Percentiles rank a stretch among this genome's conserved stretches.
These are phyloP conservation scores for Cutaneotrichosporon sp. DNA, from an alignment of 1,284 basidiomycete species.

Conservation along the genomic window DNA sequence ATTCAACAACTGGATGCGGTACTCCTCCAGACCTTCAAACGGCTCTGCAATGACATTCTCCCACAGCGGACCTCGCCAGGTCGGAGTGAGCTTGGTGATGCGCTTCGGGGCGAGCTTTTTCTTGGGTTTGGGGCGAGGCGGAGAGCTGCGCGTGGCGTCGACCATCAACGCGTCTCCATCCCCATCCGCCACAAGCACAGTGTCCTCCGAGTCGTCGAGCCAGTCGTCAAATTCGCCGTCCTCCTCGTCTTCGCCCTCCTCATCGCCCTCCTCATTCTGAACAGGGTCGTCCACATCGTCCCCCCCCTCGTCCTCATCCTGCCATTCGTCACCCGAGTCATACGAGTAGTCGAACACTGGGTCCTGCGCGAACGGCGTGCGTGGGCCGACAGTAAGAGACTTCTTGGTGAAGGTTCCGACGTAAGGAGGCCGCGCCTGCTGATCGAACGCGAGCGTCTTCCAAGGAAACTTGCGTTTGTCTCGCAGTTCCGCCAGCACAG, in stretches of 20 bases:
- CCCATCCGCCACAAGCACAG: constrained; percentile 20
- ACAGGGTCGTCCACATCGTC: constrained; percentile 38
- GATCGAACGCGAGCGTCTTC: constrained; percentile 45
- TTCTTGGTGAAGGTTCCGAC: constrained; percentile 44
- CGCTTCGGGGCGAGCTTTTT: constrained; percentile 31
- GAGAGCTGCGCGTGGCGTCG: constrained; percentile 26
- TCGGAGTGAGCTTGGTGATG: constrained; percentile 42
- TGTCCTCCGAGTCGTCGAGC: constrained; percentile 33
- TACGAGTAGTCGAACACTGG: constrained; percentile 47
- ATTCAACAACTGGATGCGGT: constrained; percentile 44
- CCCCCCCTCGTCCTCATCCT: constrained; percentile 44
- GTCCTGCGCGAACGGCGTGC: constrained; percentile 46
- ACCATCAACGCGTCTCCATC: constrained; percentile 39
- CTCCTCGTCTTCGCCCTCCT: constrained; percentile 34
- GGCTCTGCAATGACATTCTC: constrained; percentile 36
- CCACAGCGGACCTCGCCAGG: constrained; percentile 43
- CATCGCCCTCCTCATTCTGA: constrained; percentile 14
- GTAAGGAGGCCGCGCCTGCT: constrained; percentile 45
- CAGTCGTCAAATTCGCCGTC: constrained; percentile 45
- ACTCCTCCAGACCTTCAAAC: constrained; percentile 34
- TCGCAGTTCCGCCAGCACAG: constrained; percentile 33
- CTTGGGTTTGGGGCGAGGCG: not conserved
- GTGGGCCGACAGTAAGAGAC: constrained; percentile 43
- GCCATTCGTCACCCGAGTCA: constrained; percentile 48
- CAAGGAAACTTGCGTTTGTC: constrained; percentile 39